Base-by-base conservation (phyloP, 2,329 filamentous ascomycete genomes). In the Pseudocercospora pini-densiflorae region DNA sequence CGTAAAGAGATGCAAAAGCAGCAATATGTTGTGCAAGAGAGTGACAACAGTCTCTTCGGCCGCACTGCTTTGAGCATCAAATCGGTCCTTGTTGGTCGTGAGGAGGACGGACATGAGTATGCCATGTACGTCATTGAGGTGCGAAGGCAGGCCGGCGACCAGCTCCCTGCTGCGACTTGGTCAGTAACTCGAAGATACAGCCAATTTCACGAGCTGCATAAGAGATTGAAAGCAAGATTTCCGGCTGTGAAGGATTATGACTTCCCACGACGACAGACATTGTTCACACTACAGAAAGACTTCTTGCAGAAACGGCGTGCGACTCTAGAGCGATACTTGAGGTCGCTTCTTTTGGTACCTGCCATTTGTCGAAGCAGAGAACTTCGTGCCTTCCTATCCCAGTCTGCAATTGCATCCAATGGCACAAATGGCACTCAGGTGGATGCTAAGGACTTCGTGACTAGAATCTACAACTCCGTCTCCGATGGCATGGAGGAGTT, bases 401-500 rank as follows among this genome's bases (percentile, higher is more conserved):
- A 90, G 72, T 85, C 95, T 72, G 92, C 92, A 66, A 92, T 93
- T 43, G 69, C 71, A 10, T 87, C 89, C 3, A 86, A 87, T 62
- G 86, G 87, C 19, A 86, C 89, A 27, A 79, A 87, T 58, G 85
- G 86, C 60, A 84, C 83, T 88, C 73, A 92, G 91, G 79, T 90
- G 87, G 77, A 87, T 80, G 78, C 80, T 5, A 81, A 81, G 78
- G 92, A 98, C 77, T 94, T 99, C 78, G 95, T 99, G 70, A 93
- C 92, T 0, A 89, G 95, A 4, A 89, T 99, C 57, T 99, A 98
- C 81, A 96, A 96, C 77, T 98, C 94, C 0, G 94, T 99, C 23
- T 92, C 94, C 0, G 95, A 99, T 76, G 95, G 96, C 36, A 96
- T 99, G 90, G 95, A 99, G 77, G 95, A 99, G 73, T 96, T 99